These are phyloP conservation scores for Hibiscus syriacus DNA, from an alignment of 345 rosid genomes.

Conservation along the genomic window DNA sequence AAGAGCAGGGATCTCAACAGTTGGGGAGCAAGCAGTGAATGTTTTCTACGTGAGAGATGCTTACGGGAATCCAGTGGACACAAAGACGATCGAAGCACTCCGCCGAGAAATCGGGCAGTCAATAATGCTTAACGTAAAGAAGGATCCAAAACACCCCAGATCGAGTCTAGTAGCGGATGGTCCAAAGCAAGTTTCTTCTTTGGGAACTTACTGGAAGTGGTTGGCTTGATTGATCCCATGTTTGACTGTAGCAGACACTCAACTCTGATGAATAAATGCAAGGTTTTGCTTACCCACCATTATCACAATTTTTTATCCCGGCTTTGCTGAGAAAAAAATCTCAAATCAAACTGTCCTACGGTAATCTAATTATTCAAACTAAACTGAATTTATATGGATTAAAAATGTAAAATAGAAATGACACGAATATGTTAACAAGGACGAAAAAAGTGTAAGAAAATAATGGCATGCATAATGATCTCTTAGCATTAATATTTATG, in stretches of 20 bases:
- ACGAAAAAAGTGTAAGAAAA: too few relatives aligned
- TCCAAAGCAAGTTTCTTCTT: conserved; percentile 84
- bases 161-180: conserved; percentile 51
- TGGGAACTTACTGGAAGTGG: conserved; percentile 73
- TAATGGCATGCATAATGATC: too few relatives aligned
- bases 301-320: too few relatives aligned
- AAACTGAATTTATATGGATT: too few relatives aligned
- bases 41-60: conserved; percentile 54
- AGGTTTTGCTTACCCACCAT: not conserved
- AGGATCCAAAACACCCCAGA: conserved; percentile 48
- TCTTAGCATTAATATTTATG: too few relatives aligned
- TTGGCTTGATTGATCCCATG: conserved; percentile 33
- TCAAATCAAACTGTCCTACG: too few relatives aligned
- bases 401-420: too few relatives aligned
- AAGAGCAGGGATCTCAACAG: conserved; percentile 81
- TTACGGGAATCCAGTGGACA: conserved; percentile 22
- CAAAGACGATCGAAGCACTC: conserved; percentile 68
- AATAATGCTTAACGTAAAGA: conserved; percentile 76
- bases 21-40: conserved; percentile 79
- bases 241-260: conserved; percentile 7
- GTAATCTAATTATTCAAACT: too few relatives aligned
- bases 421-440: too few relatives aligned
- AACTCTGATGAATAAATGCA: not conserved
- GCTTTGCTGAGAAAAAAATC: too few relatives aligned
- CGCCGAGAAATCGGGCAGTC: conserved; percentile 80